Evolutionary conservation across 192 early-diverging fungal genomes (phyloP).

Genomic region (Podila epigama): DNA sequence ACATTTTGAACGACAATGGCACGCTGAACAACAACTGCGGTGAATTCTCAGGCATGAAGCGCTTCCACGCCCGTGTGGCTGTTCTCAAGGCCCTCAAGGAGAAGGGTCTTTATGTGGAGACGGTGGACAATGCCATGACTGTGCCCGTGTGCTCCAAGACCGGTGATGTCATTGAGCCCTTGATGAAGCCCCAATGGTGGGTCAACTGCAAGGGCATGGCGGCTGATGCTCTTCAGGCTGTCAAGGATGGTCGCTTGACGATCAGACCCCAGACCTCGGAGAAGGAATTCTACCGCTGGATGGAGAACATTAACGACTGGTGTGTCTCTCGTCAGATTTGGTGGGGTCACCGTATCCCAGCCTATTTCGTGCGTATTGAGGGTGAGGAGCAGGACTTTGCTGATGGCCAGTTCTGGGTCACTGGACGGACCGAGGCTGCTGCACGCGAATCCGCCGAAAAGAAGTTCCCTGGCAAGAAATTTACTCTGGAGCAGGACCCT

Average conservation of each 20-base stretch:
- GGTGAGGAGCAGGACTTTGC: constrained; percentile 63
- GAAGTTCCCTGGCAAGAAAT: constrained; percentile 80
- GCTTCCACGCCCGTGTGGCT: constrained; percentile 92
- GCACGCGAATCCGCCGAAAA: constrained; percentile 77
- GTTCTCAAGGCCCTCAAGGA: constrained; percentile 89
- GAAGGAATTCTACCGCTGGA: constrained; percentile 96
- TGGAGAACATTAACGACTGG: constrained; percentile 97
- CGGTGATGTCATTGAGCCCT: constrained; percentile 94
- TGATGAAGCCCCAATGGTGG: constrained; percentile 99
- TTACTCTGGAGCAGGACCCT: constrained; percentile 91
- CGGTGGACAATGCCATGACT: constrained; percentile 91
- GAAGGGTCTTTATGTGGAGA: constrained; percentile 87
- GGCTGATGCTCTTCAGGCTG: constrained; percentile 75
- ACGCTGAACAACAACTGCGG: constrained; percentile 92
- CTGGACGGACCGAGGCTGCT: constrained; percentile 78
- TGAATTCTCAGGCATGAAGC: constrained; percentile 86
- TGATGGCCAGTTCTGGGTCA: constrained; percentile 86
- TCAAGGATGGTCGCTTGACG: constrained; percentile 78
- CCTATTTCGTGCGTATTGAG: constrained; percentile 89
- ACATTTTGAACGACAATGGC: constrained; percentile 97
- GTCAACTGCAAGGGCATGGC: constrained; percentile 92
- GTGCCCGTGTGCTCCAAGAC: constrained; percentile 91
- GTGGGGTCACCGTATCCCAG: constrained; percentile 99
- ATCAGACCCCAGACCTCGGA: constrained; percentile 88
- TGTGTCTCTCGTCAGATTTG: constrained; percentile 98